These are phyloP conservation scores for Secale cereale DNA, from an alignment of 176 grass and related monocot genomes.

Conservation along the genomic window DNA sequence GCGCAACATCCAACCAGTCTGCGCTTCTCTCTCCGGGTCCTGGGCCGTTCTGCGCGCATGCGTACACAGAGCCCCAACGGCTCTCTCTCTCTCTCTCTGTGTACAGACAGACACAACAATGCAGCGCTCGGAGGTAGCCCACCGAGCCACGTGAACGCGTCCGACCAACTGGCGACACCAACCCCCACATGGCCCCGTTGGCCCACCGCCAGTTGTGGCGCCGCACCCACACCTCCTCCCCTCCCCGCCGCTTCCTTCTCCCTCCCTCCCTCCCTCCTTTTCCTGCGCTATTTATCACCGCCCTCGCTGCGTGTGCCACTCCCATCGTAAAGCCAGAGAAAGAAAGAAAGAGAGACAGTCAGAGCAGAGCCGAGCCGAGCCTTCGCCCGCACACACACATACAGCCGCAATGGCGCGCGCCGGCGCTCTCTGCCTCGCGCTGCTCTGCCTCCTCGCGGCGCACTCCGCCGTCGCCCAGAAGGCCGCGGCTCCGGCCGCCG, in stretches of 20 bases:
- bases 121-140: neutral
- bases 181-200: slow-evolving; percentile 26
- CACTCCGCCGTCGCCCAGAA: slow-evolving; percentile 42
- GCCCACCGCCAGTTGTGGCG: slow-evolving; percentile 50
- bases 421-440: slow-evolving; percentile 41
- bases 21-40: neutral
- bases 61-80: slow-evolving; percentile 5
- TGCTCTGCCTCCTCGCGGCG: slow-evolving; percentile 46
- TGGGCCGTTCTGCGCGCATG: neutral
- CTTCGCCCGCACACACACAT: neutral
- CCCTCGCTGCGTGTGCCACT: neutral
- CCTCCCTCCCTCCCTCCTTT: neutral
- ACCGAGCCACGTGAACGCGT: slow-evolving; percentile 21
- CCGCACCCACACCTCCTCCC: neutral
- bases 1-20: neutral
- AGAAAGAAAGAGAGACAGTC: neutral
- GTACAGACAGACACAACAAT: neutral
- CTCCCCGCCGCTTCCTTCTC: slow-evolving; percentile 10
- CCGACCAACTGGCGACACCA: slow-evolving; percentile 14
- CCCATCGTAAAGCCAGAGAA: neutral
- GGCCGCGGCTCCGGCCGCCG: neutral
- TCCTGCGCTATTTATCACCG: slow-evolving; percentile 38
- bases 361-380: neutral
- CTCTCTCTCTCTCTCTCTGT: neutral
- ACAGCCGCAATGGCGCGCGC: slow-evolving; percentile 40